phyloP scores from a whole-genome alignment of 2,329 filamentous ascomycete species.

The Trichoderma polysporum region DNA sequence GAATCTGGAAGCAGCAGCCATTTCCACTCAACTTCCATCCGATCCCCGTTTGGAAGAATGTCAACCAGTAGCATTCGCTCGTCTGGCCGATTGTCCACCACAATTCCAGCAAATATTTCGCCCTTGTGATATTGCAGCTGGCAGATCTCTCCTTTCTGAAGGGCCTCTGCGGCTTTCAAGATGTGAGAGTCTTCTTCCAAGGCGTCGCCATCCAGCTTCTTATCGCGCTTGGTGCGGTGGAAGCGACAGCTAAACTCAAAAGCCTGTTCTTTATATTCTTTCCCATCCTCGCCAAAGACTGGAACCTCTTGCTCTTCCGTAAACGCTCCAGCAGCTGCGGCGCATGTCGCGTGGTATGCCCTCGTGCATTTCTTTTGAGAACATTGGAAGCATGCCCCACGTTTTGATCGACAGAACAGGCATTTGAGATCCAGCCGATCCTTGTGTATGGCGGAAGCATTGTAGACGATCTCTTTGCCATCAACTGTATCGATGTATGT shows the following conservation, averaged over 20 bases:
- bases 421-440: conserved; percentile 90
- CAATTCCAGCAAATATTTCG: conserved; percentile 86
- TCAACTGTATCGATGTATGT: conserved; percentile 77
- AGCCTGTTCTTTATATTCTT: conserved; percentile 86
- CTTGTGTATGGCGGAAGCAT: conserved; percentile 79
- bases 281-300: conserved; percentile 85
- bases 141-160: conserved; percentile 73
- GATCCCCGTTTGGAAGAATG: conserved; percentile 76
- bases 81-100: conserved; percentile 76
- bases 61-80: conserved; percentile 79
- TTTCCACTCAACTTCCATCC: conserved; percentile 79
- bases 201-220: conserved; percentile 65
- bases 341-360: conserved; percentile 93
- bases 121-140: conserved; percentile 82
- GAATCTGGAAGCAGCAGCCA: conserved; percentile 74
- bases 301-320: conserved; percentile 84
- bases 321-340: conserved; percentile 85
- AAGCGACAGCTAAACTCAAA: conserved; percentile 95
- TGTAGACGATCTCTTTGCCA: conserved; percentile 71
- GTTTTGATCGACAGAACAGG: conserved; percentile 89
- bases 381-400: conserved; percentile 96
- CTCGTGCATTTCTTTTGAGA: conserved; percentile 91
- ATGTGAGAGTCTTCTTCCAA: conserved; percentile 71
- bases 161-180: conserved; percentile 62
- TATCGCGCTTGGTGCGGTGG: conserved; percentile 84